Base-by-base conservation (phyloP, 2,329 filamentous ascomycete species). In the Cladosporium halotolerans region DNA sequence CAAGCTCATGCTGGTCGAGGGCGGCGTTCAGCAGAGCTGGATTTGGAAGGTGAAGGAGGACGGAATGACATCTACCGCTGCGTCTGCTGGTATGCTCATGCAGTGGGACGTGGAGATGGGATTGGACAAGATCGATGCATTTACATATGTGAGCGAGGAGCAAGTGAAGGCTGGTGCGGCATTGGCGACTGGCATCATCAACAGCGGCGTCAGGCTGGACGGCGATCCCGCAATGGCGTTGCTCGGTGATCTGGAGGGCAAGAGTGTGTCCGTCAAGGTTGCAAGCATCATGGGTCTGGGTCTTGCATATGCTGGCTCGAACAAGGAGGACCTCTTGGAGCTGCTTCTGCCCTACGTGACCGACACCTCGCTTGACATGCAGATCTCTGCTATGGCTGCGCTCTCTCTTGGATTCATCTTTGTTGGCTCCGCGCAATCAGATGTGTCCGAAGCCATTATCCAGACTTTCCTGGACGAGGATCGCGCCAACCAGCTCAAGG, bases 21-120 rank as follows among this genome's bases (percentile, higher is more conserved):
- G 88, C 33, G 72, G 70, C 55, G 85, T 90, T 58, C 95, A 95
- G 75, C 85, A 87, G 63, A 88, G 86, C 58, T 99, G 93, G 92
- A 89, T 99, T 4, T 99, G 90, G 89, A 99, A 97, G 77, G 97
- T 95, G 16, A 99, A 99, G 73, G 90, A 95, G 40, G 91, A 96
- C 65, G 93, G 93, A 59, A 96, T 96, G 90, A 80, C 96, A 72
- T 97, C 93, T 1, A 96, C 92, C 0, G 88, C 95, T 38, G 95
- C 95, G 4, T 97, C 93, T 0, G 75, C 96, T 62, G 93, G 93
- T 66, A 92, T 93, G 64, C 78, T 99, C 14, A 78, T 96, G 68
- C 81, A 95, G 65, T 96, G 93, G 88, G 92, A 99, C 66, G 85
- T 96, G 18, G 92, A 97, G 66, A 85, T 82, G 60, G 93, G 92